Evolutionary conservation across 1,284 basidiomycete genomes (phyloP), one percentile per base, ranked within the genome.

Genomic region (Cronartium ribicola): DNA sequence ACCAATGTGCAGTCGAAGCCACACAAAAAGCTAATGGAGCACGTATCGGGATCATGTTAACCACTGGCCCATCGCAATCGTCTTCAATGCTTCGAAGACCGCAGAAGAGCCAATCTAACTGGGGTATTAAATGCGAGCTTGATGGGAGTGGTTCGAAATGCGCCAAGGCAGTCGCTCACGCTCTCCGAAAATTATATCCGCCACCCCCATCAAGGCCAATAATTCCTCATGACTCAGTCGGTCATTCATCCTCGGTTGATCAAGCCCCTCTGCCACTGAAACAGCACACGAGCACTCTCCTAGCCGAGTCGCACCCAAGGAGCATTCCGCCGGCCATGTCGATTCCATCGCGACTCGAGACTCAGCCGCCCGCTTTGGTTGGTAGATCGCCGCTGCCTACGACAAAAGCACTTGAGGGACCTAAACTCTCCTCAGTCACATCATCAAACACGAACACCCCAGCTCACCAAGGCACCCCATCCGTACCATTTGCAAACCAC

Each of bases 121-220:
- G 40, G 36, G 70, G 70, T 39, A 72, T 81, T 83, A n/a, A 76
- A 61, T 75, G 77, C 75, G 76, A 73, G 59, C 66, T 79, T 41
- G 85, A 85, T 77, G 82, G 81, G 10, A 81, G 83, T 36, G 82
- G 83, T 0, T 75, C 79, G 51, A 77, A 81, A 48, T 81, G 82
- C 59, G 79, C 80, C 39, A 79, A 80, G 59, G 81, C 82, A 0
- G 63, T 72, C 6, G 62, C 36, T 13, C 14, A 71, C n/a, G 14
- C 63, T 39, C 29, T 51, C 43, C 37, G 36, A n/a, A 51, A 65
- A 51, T 67, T 59, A 41, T 70, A 66, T 39, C 66, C 46, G 20
- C 76, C 73, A 40, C 60, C 57, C 43, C 72, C 44, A 8, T 57
- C 46, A 14, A 20, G 41, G 78, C 51, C 80, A 80, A 4, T 80